A percentile compares a stretch with the other conserved stretches of the same genome.
phyloP scores from a whole-genome alignment of 305 asterid genomes.

The Rubia occidens region DNA sequence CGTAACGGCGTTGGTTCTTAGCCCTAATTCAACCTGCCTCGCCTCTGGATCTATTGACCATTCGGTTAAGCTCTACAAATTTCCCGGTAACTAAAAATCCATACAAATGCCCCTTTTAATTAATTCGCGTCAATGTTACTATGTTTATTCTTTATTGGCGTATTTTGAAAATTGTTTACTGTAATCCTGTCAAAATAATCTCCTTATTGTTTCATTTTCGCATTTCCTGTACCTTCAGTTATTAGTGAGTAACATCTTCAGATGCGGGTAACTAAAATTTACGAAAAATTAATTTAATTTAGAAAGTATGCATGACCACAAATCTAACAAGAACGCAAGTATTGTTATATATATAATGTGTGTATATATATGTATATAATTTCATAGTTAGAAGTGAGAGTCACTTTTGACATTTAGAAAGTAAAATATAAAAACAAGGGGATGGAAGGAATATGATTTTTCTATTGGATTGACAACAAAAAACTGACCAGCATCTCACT shows the following conservation, averaged over 20 bases:
- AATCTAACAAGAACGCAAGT: too few relatives aligned
- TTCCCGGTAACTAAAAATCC: slow-evolving; percentile 47
- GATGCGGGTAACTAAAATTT: too few relatives aligned
- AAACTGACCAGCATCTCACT: background rate
- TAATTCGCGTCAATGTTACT: background rate
- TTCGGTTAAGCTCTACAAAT: slow-evolving; percentile 92
- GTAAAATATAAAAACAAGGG: background rate
- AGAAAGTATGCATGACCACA: background rate
- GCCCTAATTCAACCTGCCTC: slow-evolving; percentile 78
- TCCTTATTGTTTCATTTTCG: background rate
- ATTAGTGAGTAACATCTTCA: too few relatives aligned
- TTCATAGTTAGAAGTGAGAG: background rate
- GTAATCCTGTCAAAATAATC: background rate
- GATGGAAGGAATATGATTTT: background rate
- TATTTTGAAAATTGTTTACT: background rate
- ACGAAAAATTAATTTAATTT: too few relatives aligned
- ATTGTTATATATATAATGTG: too few relatives aligned
- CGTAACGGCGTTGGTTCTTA: slow-evolving; percentile 70
- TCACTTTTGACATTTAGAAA: background rate
- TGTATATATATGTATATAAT: too few relatives aligned
- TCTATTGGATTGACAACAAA: background rate
- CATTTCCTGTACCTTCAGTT: background rate
- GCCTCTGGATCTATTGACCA: slow-evolving; percentile 95
- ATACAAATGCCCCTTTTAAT: background rate
- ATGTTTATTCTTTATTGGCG: background rate